Base-by-base conservation (phyloP, 2,329 filamentous ascomycete species). In the Geoglossum cookeanum region DNA sequence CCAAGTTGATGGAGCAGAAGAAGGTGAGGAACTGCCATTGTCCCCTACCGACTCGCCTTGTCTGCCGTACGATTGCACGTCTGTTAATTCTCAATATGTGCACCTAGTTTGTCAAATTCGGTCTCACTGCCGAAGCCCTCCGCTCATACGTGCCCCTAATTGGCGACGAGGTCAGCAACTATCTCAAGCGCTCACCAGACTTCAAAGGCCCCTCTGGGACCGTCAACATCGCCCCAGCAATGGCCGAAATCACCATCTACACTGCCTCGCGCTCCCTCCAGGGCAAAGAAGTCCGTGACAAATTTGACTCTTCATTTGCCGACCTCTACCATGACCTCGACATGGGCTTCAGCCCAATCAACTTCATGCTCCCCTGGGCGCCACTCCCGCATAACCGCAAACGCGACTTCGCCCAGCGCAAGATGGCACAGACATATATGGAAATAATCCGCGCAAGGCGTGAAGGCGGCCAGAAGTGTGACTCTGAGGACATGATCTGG, bases 341-440 rank as follows among this genome's bases (percentile, higher is more conserved):
- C 67, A 79, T 81, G 71, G 86, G 86, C 33, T 90, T 91, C 69
- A 78, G 75, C 6, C 85, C 86, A 1, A 80, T 89, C 73, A 92
- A 91, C 74, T 90, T 92, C 70, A 78, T 87, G 74, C 74, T 91
- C 51, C 84, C 85, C 4, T 87, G 85, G 84, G 79, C 80, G 22
- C 86, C 86, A 0, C 75, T 91, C 2, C 86, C 86, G 0, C 82
- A 83, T 62, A 91, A 91, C 69, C 77, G 81, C 60, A 79, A 78
- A 60, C 79, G 86, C 55, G 86, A 91, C 65, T 70, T 71, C 52
- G 86, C 86, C 0, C 84, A 85, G 62, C 74, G 75, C 58, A 84
- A 81, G 63, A 87, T 87, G 81, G 72, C 80, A 13, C 70, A 77
- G 44, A 76, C 85, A 32, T 90, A 90, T 70, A 78, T 80, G 67